Conservation (phyloP, 768 basidiomycete species). For the Dentipellis fragilis region DNA sequence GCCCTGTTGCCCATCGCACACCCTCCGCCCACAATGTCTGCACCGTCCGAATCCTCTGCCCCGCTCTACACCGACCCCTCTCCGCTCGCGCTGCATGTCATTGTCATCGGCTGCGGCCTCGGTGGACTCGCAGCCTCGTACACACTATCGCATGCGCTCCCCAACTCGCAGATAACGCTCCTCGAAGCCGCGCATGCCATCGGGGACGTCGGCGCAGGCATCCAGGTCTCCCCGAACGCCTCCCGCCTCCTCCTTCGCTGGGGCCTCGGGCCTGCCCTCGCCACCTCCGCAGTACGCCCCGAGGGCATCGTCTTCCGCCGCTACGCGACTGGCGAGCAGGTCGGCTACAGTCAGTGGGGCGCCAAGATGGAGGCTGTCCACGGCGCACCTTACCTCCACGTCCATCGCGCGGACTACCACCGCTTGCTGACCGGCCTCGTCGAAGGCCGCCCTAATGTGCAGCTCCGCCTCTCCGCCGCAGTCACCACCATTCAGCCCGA, state of each 20-base stretch:
- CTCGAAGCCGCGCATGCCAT: conserved; percentile 28
- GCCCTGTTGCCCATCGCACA: no score
- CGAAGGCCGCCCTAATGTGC: conserved; percentile 18
- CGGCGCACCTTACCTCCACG: conserved; percentile 32
- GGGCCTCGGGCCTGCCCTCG: conserved; percentile 25
- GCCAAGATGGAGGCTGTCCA: conserved; percentile 19
- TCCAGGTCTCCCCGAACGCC: conserved; percentile 33
- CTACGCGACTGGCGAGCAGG: conserved; percentile 26
- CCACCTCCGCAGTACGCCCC: conserved; percentile 24
- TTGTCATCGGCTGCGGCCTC: conserved; percentile 32
- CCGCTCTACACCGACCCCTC: conserved; percentile 21
- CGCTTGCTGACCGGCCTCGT: conserved; percentile 27
- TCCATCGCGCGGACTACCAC: conserved; percentile 35
- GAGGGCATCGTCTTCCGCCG: conserved; percentile 28
- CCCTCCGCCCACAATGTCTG: no score
- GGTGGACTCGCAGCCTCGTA: conserved; percentile 31
- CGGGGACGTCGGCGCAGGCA: conserved; percentile 33
- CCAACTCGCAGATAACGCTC: conserved; percentile 23
- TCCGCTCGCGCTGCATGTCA: conserved; percentile 24
- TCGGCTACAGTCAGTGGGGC: conserved; percentile 29
- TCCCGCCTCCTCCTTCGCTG: conserved; percentile 27
- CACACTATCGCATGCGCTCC: conserved; percentile 29
- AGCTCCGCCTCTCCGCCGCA: conserved; percentile 22
- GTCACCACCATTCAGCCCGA: conserved; percentile 24
- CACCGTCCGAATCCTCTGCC: no score